Base-by-base conservation (phyloP, 2,329 filamentous ascomycete genomes). In the Piedraia hortae region DNA sequence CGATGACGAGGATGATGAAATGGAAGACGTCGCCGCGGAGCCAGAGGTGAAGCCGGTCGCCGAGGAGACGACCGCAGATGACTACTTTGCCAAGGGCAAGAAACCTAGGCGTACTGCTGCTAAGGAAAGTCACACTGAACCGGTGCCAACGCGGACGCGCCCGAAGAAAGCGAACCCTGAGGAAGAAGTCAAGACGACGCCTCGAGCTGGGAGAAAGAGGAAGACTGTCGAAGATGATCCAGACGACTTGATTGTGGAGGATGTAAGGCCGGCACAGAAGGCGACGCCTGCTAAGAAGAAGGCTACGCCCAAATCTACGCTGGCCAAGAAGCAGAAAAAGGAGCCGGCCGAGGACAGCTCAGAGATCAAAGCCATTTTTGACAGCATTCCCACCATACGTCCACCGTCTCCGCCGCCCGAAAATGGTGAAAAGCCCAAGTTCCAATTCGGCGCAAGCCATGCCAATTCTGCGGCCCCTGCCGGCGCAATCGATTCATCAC, bases 351-450 rank as follows among this genome's bases (percentile, higher is more conserved):
- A 59, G 2, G 77, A 88, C 36, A 67, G 64, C 36, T 56, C 68
- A 9, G 58, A 62, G 11, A 64, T 89, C 10, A 66, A 89, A 42
- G 64, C 69, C 21, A 91, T 97, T 20, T 60, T 93, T 14, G 69
- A 89, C 39, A 75, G 66, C 33, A 82, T 97, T 27, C 73, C 77
- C 4, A 74, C 64, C 1, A 62, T 97, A 18, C 56, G 69, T 26
- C 58, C 85, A 11, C 85, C 85, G 4, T 73, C 77, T 3, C 82
- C 85, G 18, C 80, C 82, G 2, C 34, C 25, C 24, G 60, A 62
- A 0, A 57, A 30, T 14, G 32, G 28, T n/a, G 31, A 27, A 12
- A 41, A 41, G 33, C 31, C 30, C 14, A 91, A 89, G 36, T 91
- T 82, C 35, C 67, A 88, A 40, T 93, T 63, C 55, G 61, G 61